These are phyloP conservation scores for Conticribra weissflogii DNA, from an alignment of 108 stramenopile species.

Conservation along the genomic window DNA sequence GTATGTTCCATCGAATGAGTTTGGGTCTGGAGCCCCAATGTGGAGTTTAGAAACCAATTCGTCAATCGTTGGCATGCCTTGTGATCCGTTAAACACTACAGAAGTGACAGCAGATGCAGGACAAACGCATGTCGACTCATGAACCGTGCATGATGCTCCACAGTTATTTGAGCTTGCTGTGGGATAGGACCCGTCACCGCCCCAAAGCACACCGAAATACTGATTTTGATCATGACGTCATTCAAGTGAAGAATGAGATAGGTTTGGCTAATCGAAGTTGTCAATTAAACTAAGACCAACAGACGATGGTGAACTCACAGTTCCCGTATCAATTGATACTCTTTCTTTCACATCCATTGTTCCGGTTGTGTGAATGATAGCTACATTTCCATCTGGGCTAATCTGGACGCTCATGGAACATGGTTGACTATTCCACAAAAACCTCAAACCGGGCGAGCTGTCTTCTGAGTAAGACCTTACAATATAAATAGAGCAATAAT, in stretches of 20 bases:
- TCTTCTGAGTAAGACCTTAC: constrained; percentile 4
- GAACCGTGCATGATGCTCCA: constrained; percentile 31
- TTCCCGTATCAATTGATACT: constrained; percentile 12
- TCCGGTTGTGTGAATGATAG: constrained; percentile 52
- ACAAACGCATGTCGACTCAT: constrained; percentile 25
- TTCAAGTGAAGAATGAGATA: neutral
- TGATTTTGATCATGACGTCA: constrained; percentile 15
- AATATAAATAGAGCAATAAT: neutral
- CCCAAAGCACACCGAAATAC: constrained; percentile 41
- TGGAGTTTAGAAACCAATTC: constrained; percentile 19
- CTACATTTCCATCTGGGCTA: constrained; percentile 50
- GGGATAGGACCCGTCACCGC: constrained; percentile 17
- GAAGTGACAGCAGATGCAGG: constrained; percentile 4
- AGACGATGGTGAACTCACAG: neutral
- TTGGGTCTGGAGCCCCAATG: constrained; percentile 31
- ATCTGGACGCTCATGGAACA: constrained; percentile 60
- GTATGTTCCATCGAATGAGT: constrained; percentile 16
- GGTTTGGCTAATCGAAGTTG: neutral
- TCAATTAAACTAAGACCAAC: too few relatives aligned
- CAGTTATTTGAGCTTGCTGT: constrained; percentile 18
- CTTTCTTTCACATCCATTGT: constrained; percentile 20
- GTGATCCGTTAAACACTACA: constrained; percentile 22
- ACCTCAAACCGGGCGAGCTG: constrained; percentile 19
- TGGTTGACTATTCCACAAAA: constrained; percentile 51
- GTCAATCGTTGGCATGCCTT: neutral